Base-by-base conservation (phyloP, 106 monocot species). In the Dioscorea dumetorum region DNA sequence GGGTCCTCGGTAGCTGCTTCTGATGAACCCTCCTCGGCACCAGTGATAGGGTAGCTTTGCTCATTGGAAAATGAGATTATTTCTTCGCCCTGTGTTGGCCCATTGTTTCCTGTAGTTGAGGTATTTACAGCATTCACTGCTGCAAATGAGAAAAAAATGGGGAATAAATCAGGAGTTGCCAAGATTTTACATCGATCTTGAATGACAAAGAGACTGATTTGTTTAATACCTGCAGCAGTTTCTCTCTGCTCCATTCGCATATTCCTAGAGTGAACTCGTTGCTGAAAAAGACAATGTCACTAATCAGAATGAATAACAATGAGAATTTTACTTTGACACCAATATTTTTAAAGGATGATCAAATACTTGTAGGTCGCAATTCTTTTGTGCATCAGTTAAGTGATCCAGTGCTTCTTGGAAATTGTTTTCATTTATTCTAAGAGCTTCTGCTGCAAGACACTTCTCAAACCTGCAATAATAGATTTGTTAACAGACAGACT, bases 351-450 rank as follows among this genome's bases (percentile, higher is more conserved):
- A 13, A 19, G 28, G 10, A 63, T 2, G 32, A 51, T 41, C 23
- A 4, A 19, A 8, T 58, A 88, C 91, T 79, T 97, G 97, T 33
- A 97, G 70, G 19, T 49, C 54, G 68, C 80, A 84, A 63, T 97
- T 97, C 14, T 71, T 80, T 22, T 87, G 89, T 50, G 92, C 87
- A 85, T 97, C 78, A 69, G 97, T 97, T 53, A 97, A 63, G 60
- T 80, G 72, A 71, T 97, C 97, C 61, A 97, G 69, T 53, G 97
- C 92, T 49, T 79, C 82, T 56, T 97, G 77, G 21, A 74, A 67
- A 49, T 97, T 86, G 72, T 97, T 97, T 72, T 97, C 89, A 70
- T 82, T 92, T 14, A 82, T 8, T n/a, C 89, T 75, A 22, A 97
- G 86, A 52, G 97, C 92, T 71, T 97, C 97, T 41, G 97, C 97